Percentiles rank a stretch among this genome's conserved stretches.
Conservation (phyloP, 805 yeast genomes). For the Metschnikowia peoriensis region DNA sequence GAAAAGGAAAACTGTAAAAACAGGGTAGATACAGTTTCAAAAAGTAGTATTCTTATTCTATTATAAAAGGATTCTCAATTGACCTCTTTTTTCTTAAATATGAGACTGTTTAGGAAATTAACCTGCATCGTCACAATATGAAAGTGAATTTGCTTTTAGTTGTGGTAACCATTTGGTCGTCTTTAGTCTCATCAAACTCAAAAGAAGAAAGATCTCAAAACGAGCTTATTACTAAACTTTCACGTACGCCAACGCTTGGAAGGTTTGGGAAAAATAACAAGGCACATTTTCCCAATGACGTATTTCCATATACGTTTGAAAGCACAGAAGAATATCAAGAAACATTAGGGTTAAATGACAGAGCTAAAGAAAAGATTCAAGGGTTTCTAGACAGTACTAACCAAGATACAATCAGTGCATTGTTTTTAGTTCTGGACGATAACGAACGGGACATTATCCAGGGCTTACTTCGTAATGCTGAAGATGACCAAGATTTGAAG, state of each 20-base stretch:
- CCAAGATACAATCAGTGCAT: not conserved
- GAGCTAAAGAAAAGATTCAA: not conserved
- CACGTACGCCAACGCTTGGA: not conserved
- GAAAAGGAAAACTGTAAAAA: too few species aligned
- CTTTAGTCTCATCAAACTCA: not conserved
- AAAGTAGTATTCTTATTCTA: too few species aligned
- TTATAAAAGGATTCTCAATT: too few species aligned
- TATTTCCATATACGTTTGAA: not conserved
- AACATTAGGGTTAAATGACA: not conserved
- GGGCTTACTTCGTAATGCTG: not conserved
- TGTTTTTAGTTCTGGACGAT: not conserved
- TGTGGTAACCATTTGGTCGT: not conserved
- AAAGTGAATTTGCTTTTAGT: not conserved
- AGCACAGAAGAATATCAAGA: not conserved
- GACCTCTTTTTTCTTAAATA: too few species aligned
- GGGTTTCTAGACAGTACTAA: not conserved
- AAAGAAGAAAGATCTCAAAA: not conserved
- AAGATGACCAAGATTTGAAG: not conserved
- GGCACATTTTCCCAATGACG: not conserved
- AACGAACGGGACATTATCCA: not conserved
- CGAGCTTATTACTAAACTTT: not conserved
- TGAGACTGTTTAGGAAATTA: too few species aligned
- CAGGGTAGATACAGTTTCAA: too few species aligned
- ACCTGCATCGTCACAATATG: not conserved
- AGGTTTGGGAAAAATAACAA: too few species aligned